Evolutionary conservation across 2,329 filamentous ascomycete genomes (phyloP), one percentile per base, ranked within the genome.

Genomic region (Aspergillus fijiensis): DNA sequence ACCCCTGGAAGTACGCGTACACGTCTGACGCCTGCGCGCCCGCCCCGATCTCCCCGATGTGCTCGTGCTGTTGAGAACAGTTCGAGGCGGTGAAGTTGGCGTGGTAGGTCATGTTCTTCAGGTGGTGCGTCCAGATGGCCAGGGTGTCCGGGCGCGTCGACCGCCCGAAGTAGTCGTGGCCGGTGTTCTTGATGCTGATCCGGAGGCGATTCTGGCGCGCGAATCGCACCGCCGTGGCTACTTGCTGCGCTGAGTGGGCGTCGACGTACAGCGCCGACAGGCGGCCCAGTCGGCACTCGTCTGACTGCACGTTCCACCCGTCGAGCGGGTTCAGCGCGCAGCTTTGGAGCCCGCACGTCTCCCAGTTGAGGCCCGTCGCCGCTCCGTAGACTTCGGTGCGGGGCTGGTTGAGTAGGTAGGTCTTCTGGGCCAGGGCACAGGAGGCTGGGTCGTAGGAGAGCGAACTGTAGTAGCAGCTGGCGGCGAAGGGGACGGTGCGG

Each of bases 141-240:
- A 81, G 69, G 2, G 72, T 67, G 2, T 76, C 74, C 0, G 67
- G 65, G 1, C 77, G 79, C 3, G 70, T 71, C 4, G 71, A 75
- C 49, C 74, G 74, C 4, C 80, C 79, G 1, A 76, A 72, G 52
- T 77, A 77, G 58, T 85, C 83, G 67, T 87, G 84, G 2, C 84
- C 84, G 0, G 84, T 86, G 64, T 85, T 85, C 60, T 81, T 79
- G 61, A 87, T 79, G 31, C 77, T 71, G 2, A 81, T 67, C 3
- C 79, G 75, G 50, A 82, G 69, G 25, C 53, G 52, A 25, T 58
- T 39, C 29, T 53, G 6, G 10, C 47, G 39, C 6, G 56, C 50
- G 12, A 58, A 58, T 2, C 19, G 11, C 7, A 58, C 33, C 21
- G 51, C 51, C 1, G 31, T 33, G 19, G 48, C 21, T 16, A 25